Base-by-base conservation (phyloP, 345 rosid genomes). In the Heritiera fomes region DNA sequence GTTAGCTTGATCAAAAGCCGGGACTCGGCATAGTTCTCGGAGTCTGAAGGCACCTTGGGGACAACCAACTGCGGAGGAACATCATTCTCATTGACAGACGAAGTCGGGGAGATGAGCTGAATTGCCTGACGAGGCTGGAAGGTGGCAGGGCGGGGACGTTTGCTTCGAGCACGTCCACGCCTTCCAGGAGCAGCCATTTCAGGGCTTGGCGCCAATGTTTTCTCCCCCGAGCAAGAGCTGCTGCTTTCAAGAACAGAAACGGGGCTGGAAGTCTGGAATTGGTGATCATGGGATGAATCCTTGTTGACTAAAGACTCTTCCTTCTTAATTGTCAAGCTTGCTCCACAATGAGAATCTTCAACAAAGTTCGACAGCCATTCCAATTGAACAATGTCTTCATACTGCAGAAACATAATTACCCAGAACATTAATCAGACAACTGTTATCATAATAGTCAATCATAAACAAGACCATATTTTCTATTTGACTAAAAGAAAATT, bases 161-260 rank as follows among this genome's bases (percentile, higher is more conserved):
- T 97, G 89, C 94, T 94, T 47, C 98, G 94, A 6, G 98, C 89
- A 72, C 98, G 95, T 8, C 97, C 98, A 6, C 87, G 82, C 77
- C 81, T 90, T 18, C 85, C 92, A 0, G 86, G 75, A 20, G 83
- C 84, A 23, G 80, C 71, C 5, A 83, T 77, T 73, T 89, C 88
- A 7, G 91, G 84, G 80, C 87, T 86, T 50, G 79, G 80, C 5
- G 86, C 77, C 18, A 34, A 79, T 12, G 84, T 76, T 53, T 93
- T 90, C 49, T 89, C 90, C 5, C 87, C 93, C 0, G 94, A 87
- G 78, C 89, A 91, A 10, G 96, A 90, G 82, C 92, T 89, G 86
- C 98, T 91, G 85, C 98, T 97, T 67, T 97, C 98, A 8, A 97
- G 93, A 3, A 93, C 99, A 11, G 98, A 94, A 71, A 91, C 88